phyloP scores from a whole-genome alignment of 2,329 filamentous ascomycete genomes.

The Seiridium cupressi region DNA sequence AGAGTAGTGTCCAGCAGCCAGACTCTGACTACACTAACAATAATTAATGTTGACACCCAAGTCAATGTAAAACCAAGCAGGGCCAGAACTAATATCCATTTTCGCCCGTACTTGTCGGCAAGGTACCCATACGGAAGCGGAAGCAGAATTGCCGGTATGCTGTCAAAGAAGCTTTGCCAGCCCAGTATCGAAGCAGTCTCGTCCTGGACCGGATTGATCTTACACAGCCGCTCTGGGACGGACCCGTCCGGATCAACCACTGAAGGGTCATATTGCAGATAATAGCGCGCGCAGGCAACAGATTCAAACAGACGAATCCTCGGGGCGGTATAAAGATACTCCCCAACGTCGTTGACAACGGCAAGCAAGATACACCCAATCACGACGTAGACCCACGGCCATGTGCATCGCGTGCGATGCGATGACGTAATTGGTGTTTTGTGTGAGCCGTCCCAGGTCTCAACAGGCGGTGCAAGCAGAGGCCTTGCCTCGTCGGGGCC shows the following conservation, averaged over 20 bases:
- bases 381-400: conserved; percentile 12
- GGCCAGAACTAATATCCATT: conserved; percentile 11
- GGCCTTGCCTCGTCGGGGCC: too few species aligned
- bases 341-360: conserved; percentile 9
- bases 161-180: conserved; percentile 15
- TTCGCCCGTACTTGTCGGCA: conserved; percentile 11
- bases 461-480: too few species aligned
- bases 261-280: conserved; percentile 7
- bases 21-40: not conserved
- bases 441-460: too few species aligned
- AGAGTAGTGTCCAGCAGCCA: not conserved
- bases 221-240: conserved; percentile 14
- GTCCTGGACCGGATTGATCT: conserved; percentile 12
- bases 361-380: conserved; percentile 3
- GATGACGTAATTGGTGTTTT: not conserved
- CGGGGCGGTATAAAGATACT: conserved; percentile 13
- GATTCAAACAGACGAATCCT: conserved; percentile 16
- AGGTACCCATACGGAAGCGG: conserved; percentile 11
- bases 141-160: conserved; percentile 11
- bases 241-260: conserved; percentile 7
- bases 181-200: conserved; percentile 12
- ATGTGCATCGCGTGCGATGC: conserved; percentile 9
- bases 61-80: conserved; percentile 9
- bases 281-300: conserved; percentile 12
- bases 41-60: conserved; percentile 5